Evolutionary conservation across 805 yeast genomes (phyloP).

Genomic region (Sporopachydermia lactativora): DNA sequence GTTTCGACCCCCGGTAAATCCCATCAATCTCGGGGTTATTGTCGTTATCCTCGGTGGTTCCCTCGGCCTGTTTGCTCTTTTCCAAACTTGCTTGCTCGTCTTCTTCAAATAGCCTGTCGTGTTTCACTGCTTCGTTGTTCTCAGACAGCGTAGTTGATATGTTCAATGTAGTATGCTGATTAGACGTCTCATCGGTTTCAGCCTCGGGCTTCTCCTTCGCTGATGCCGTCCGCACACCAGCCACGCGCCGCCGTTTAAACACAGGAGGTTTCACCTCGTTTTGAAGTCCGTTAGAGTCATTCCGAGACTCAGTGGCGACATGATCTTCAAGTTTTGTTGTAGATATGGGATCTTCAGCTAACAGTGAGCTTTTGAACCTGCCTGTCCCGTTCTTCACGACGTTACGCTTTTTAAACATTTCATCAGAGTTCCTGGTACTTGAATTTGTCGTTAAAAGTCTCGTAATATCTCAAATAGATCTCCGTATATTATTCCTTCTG

Average conservation of each 20-base stretch:
- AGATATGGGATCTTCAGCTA: conserved; percentile 6
- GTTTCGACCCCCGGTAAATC: conserved; percentile 17
- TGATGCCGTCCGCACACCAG: no score
- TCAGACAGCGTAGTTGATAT: no score
- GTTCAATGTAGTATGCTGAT: no score
- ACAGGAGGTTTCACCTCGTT: conserved; percentile 5
- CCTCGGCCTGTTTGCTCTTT: neutral
- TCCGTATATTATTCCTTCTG: no score
- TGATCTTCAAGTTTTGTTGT: conserved; percentile 8
- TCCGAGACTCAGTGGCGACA: conserved; percentile 6
- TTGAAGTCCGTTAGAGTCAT: conserved; percentile 5
- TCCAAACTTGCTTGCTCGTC: conserved; percentile 7
- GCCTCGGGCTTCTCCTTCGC: no score
- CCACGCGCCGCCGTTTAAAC: conserved; percentile 13
- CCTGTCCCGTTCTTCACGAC: conserved; percentile 12
- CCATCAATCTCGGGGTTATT: conserved; percentile 12
- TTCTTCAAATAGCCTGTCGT: conserved; percentile 3
- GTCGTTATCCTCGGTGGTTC: neutral
- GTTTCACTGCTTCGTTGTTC: conserved; percentile 13
- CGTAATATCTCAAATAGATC: no score
- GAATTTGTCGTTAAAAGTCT: no score
- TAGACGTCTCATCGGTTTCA: no score
- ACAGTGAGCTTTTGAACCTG: no score
- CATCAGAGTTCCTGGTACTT: no score
- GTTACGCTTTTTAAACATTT: conserved; percentile 29